These are phyloP conservation scores for Jatropha multifida DNA, from an alignment of 441 rosid species.

Conservation along the genomic window DNA sequence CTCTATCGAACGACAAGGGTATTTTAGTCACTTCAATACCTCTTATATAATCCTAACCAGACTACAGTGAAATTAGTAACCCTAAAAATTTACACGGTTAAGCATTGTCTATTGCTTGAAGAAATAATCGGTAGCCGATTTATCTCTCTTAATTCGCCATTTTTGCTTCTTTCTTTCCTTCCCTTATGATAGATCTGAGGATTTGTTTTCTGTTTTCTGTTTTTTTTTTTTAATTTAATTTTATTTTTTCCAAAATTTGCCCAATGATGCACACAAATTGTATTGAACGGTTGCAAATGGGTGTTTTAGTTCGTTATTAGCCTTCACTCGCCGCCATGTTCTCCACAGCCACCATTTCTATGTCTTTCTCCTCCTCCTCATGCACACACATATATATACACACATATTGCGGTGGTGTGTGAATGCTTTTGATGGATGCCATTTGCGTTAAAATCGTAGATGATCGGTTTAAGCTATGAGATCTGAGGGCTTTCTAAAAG, in stretches of 20 bases:
- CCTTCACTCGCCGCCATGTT: not conserved
- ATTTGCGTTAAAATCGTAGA: conserved; percentile 20
- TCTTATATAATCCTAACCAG: no score
- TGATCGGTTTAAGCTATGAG: conserved; percentile 48
- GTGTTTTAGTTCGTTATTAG: not conserved
- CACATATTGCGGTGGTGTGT: conserved; percentile 8
- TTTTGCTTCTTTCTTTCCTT: not conserved
- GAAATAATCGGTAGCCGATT: no score
- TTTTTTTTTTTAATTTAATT: not conserved
- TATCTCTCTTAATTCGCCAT: no score
- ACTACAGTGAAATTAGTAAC: no score
- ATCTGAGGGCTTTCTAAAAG: conserved; percentile 42
- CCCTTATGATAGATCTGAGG: not conserved
- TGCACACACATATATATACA: not conserved
- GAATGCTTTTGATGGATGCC: conserved; percentile 30
- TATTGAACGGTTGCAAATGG: conserved; percentile 18
- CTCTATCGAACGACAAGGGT: no score
- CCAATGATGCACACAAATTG: conserved; percentile 9
- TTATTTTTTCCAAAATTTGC: not conserved
- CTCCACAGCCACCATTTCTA: not conserved
- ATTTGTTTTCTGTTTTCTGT: not conserved
- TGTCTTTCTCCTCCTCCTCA: conserved; percentile 12
- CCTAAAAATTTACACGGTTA: no score
- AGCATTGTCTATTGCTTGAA: no score
- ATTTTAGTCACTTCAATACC: no score